Percentiles rank a stretch among this genome's conserved stretches.
Evolutionary conservation across 1,284 basidiomycete genomes (phyloP).

Genomic region (Sporisorium iseilematis-ciliati): DNA sequence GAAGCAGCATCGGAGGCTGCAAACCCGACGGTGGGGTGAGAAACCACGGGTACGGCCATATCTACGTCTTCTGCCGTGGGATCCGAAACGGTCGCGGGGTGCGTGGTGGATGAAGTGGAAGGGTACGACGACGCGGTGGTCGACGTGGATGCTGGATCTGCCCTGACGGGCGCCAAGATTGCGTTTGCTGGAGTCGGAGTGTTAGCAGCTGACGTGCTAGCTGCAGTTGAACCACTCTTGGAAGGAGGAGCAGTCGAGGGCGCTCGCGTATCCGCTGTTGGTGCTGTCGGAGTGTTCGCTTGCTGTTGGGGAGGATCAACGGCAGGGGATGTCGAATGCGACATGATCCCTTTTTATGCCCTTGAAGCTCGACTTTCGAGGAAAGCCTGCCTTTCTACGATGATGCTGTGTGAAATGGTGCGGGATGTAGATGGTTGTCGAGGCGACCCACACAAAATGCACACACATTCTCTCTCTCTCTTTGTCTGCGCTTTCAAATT

Average conservation of each 20-base stretch:
- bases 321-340: slow-evolving; percentile 27
- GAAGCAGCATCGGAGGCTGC: slow-evolving; percentile 9
- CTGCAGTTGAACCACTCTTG: slow-evolving; percentile 4
- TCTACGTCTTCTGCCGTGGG: slow-evolving; percentile 27
- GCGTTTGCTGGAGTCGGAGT: not conserved
- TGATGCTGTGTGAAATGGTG: not conserved
- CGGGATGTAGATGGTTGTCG: not conserved
- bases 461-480: too few species aligned
- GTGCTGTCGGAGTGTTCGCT: not conserved
- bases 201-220: not conserved
- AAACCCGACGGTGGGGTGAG: slow-evolving; percentile 14
- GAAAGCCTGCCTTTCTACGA: slow-evolving; percentile 6
- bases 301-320: not conserved
- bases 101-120: not conserved
- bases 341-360: slow-evolving; percentile 24
- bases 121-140: slow-evolving; percentile 8
- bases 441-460: not conserved
- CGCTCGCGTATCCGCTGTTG: not conserved
- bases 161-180: slow-evolving; percentile 10
- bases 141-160: not conserved
- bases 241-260: slow-evolving; percentile 1
- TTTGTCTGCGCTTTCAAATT: not conserved
- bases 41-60: slow-evolving; percentile 30
- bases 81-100: slow-evolving; percentile 23
- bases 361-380: not conserved